phyloP scores from a whole-genome alignment of 805 yeast species.

The Scheffersomyces amazonensis region DNA sequence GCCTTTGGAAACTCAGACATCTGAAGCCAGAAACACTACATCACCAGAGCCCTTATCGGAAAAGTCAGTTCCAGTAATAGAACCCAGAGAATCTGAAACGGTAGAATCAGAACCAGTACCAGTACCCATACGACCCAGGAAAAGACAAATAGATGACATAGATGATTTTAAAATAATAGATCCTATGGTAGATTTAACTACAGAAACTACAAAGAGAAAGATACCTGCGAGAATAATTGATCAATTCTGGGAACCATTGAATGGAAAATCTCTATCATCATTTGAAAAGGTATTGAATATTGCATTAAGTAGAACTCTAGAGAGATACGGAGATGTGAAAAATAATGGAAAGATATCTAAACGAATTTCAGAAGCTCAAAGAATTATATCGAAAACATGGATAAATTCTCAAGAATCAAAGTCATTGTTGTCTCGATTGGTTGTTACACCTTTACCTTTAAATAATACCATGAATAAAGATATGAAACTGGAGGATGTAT shows the following conservation, averaged over 20 bases:
- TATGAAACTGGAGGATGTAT: slow-evolving; percentile 9
- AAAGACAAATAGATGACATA: not conserved
- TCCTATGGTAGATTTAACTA: not conserved
- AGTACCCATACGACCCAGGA: not conserved
- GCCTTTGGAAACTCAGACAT: too few relatives aligned
- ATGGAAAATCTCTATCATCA: slow-evolving; percentile 10
- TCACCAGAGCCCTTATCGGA: slow-evolving; percentile 72
- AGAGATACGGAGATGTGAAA: slow-evolving; percentile 12
- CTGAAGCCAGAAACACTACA: too few relatives aligned
- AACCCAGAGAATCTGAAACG: not conserved
- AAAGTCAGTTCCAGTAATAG: slow-evolving; percentile 9
- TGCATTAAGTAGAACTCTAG: slow-evolving; percentile 22
- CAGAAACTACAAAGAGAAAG: slow-evolving; percentile 8
- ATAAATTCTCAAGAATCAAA: slow-evolving; percentile 10
- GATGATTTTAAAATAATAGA: slow-evolving; percentile 4
- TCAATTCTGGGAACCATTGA: slow-evolving; percentile 28
- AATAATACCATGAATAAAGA: slow-evolving; percentile 14
- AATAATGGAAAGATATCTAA: slow-evolving; percentile 5
- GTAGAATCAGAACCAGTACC: not conserved
- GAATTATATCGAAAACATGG: slow-evolving; percentile 23
- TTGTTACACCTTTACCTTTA: slow-evolving; percentile 24
- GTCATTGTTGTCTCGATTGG: slow-evolving; percentile 24
- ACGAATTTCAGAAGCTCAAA: slow-evolving; percentile 20
- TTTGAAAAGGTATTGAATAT: slow-evolving; percentile 23
- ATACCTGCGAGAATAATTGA: slow-evolving; percentile 25